phyloP scores from a whole-genome alignment of 2,329 filamentous ascomycete species.

The Claviceps fusiformis region DNA sequence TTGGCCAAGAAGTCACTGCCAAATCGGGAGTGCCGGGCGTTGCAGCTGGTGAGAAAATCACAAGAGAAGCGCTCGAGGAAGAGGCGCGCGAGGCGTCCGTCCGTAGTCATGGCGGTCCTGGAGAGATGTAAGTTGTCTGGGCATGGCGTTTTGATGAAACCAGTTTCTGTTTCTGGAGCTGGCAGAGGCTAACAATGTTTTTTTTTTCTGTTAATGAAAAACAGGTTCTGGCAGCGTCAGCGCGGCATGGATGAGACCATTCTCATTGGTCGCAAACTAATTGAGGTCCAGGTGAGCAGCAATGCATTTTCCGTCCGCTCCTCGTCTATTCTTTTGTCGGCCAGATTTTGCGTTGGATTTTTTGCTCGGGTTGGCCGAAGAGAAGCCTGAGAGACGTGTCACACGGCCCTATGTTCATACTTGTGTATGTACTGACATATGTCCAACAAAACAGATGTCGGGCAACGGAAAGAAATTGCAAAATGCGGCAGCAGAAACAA shows the following conservation, averaged over 20 bases:
- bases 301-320: background rate
- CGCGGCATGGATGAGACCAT: slow-evolving; percentile 44
- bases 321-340: background rate
- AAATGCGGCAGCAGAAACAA: background rate
- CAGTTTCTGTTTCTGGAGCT: background rate
- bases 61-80: slow-evolving; percentile 49
- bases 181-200: background rate
- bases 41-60: slow-evolving; percentile 48
- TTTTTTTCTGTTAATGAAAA: background rate
- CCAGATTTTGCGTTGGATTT: too few species aligned
- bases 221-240: slow-evolving; percentile 50
- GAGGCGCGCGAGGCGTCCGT: slow-evolving; percentile 40
- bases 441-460: background rate
- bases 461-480: background rate
- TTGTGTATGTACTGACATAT: background rate
- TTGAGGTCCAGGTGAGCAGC: slow-evolving; percentile 28
- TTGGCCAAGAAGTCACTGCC: slow-evolving; percentile 43
- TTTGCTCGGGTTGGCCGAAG: too few species aligned
- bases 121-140: slow-evolving; percentile 30
- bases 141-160: background rate
- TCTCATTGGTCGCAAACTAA: slow-evolving; percentile 39
- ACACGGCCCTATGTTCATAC: background rate
- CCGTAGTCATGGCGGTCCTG: slow-evolving; percentile 33
- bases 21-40: slow-evolving; percentile 32
- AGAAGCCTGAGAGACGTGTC: too few species aligned